Base-by-base conservation (phyloP, 176 grass and related monocot species). In the Musa troglodytarum region DNA sequence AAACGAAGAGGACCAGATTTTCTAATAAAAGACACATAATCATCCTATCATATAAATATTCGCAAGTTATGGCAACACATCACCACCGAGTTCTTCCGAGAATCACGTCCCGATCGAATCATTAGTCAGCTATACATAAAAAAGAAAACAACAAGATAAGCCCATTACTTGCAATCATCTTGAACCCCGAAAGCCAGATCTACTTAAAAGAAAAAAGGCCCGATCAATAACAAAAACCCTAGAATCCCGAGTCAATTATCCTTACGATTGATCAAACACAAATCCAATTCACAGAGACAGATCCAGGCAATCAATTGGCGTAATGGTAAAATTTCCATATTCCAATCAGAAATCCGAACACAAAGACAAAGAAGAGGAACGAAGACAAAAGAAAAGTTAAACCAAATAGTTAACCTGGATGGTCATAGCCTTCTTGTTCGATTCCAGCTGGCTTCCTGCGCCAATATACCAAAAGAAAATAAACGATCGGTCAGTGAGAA, bases 401-500 rank as follows among this genome's bases (percentile, higher is more conserved):
- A 70, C 16, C 17, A 70, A 70, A 70, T 17, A 51, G 68, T 8
- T 3, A 77, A 77, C 75, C 75, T 77, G 75, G 75, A 77, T 77
- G 75, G 3, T 77, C 75, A 77, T 77, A 10, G 75, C 59, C 61
- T 77, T 77, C 62, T 77, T 77, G 61, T 77, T 77, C 8, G 75
- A 22, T 16, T 77, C 75, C 62, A 77, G 14, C 49, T 77, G 75
- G 62, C 75, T 77, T 20, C 75, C 75, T 77, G 59, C 58, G 24
- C 11, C 57, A 65, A 57, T 20, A 74, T 14, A 28, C 17, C n/a
- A 9, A 63, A 25, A 64, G 19, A 51, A 76, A 63, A 51, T 43
- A 49, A 63, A 52, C 57, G 43, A 64, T 43, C 8, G 72, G 19
- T 14, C 11, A 12, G 53, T 20, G 23, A 74, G 54, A 74, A 54